Evolutionary conservation across 768 basidiomycete species (phyloP), one percentile per base, ranked within the genome.

Genomic region (Auricularia cornea): DNA sequence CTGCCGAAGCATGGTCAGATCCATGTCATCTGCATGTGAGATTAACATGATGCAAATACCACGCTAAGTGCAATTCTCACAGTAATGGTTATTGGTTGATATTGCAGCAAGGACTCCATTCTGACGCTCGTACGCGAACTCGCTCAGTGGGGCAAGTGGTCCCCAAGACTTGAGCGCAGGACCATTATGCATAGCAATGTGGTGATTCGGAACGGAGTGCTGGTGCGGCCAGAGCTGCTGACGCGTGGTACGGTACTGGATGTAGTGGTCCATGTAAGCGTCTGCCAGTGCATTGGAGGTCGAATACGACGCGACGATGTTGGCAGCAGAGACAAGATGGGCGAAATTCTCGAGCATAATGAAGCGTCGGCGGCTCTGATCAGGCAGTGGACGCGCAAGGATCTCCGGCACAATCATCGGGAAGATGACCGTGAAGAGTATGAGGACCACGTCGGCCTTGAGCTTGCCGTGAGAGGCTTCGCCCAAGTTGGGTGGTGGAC

Each of bases 351-450:
- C 18, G 8, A 57, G 54, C 14, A 57, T 16, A 20, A 20, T 5
- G 18, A 23, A 18, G 23, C 23, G 44, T 11, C 44, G 44, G 73
- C 73, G 74, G 16, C 73, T 33, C 35, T 72, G 6, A 20, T 48
- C 35, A 14, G 44, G 44, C 6, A 11, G 44, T 48, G 44, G 44
- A 14, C 35, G 35, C 35, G 35, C 18, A 73, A 73, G 74, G 14
- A 75, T 31, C 48, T 72, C 67, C 6, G 73, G 73, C 61, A 76
- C 60, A 30, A 73, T 67, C 3, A 75, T 61, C 1, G 72, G 72
- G 28, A 75, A 70, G 26, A 74, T 69, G 4, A 61, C 62, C 14
- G 66, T 69, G 59, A 73, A 75, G 4, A 74, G 68, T 11, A 62
- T 65, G 20, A 73, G 66, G 31, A 64, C 32, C 10, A 35, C 14